Percentiles rank a stretch among this genome's conserved stretches.
Evolutionary conservation across 164 flowering plant species (phyloP).

Genomic region (Santalum album): DNA sequence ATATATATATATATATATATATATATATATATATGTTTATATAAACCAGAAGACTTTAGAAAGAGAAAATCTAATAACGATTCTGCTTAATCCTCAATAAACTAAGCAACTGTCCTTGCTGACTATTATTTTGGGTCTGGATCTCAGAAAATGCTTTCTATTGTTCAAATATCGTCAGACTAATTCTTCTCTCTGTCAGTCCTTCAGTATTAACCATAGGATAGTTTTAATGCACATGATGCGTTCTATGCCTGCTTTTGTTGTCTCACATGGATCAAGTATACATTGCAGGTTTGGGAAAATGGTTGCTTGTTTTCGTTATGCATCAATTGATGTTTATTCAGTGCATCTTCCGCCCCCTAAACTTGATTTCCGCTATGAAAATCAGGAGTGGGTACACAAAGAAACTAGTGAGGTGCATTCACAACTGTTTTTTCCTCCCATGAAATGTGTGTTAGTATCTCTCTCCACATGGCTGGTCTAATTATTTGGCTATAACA

Average conservation of each 20-base stretch:
- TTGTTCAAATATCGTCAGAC: too few species aligned
- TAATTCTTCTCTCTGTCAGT: too few species aligned
- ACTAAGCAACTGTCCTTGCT: too few species aligned
- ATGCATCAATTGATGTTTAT: slow-evolving; percentile 92
- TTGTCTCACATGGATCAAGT: background rate
- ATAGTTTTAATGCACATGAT: background rate
- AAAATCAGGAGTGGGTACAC: slow-evolving; percentile 75
- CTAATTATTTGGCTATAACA: slow-evolving; percentile 21
- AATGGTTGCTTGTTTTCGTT: slow-evolving; percentile 98
- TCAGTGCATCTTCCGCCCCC: slow-evolving; percentile 84
- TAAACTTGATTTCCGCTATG: slow-evolving; percentile 69
- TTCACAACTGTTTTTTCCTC: slow-evolving; percentile 6
- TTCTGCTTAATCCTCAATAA: too few species aligned
- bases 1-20: too few species aligned
- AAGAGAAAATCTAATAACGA: too few species aligned
- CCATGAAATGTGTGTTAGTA: background rate
- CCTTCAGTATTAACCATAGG: background rate
- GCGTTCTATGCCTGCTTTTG: background rate
- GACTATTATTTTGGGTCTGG: too few species aligned
- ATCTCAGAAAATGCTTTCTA: too few species aligned
- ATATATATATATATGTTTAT: too few species aligned
- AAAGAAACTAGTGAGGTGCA: slow-evolving; percentile 76
- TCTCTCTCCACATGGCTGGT: slow-evolving; percentile 7
- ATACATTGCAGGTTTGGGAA: slow-evolving; percentile 62
- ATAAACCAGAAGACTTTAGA: too few species aligned